phyloP scores from a whole-genome alignment of 2,329 filamentous ascomycete species.

The Monilinia fructicola region DNA sequence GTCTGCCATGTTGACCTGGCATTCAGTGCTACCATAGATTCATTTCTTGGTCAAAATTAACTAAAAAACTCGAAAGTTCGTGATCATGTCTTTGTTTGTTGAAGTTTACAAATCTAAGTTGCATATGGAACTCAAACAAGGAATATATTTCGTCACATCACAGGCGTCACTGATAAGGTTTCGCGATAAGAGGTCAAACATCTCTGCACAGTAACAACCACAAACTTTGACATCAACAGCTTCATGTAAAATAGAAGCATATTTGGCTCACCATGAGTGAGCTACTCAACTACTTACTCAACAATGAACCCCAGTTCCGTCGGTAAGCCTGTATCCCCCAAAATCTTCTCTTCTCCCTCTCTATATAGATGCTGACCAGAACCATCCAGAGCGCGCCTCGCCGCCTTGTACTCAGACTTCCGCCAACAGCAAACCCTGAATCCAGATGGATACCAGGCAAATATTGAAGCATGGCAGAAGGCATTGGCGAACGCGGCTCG shows the following conservation, averaged over 20 bases:
- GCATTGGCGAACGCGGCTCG: slow-evolving; percentile 69
- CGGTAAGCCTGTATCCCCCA: slow-evolving; percentile 45
- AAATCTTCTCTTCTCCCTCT: neutral
- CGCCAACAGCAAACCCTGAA: slow-evolving; percentile 71
- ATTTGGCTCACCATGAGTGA: slow-evolving; percentile 54
- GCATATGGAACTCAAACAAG: slow-evolving; percentile 6
- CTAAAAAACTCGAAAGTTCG: neutral
- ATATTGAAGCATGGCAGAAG: slow-evolving; percentile 74
- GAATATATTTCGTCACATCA: slow-evolving; percentile 21
- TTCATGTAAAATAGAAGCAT: slow-evolving; percentile 19
- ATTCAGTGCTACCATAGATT: slow-evolving; percentile 7
- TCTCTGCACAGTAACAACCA: slow-evolving; percentile 14
- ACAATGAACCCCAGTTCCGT: slow-evolving; percentile 61
- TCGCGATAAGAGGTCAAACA: slow-evolving; percentile 26
- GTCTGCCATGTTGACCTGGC: slow-evolving; percentile 37
- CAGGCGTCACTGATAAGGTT: slow-evolving; percentile 25
- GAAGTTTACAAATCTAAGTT: neutral
- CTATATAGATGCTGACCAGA: slow-evolving; percentile 11
- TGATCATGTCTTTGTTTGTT: slow-evolving; percentile 3
- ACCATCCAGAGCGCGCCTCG: slow-evolving; percentile 64
- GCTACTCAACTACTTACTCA: slow-evolving; percentile 64
- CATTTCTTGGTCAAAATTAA: neutral
- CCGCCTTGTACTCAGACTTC: slow-evolving; percentile 89
- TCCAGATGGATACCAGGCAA: slow-evolving; percentile 81
- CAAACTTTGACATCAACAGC: neutral